Percentiles rank a stretch among this genome's conserved stretches.
Conservation (phyloP, 164 flowering plant genomes). For the Dillenia turbinata region DNA sequence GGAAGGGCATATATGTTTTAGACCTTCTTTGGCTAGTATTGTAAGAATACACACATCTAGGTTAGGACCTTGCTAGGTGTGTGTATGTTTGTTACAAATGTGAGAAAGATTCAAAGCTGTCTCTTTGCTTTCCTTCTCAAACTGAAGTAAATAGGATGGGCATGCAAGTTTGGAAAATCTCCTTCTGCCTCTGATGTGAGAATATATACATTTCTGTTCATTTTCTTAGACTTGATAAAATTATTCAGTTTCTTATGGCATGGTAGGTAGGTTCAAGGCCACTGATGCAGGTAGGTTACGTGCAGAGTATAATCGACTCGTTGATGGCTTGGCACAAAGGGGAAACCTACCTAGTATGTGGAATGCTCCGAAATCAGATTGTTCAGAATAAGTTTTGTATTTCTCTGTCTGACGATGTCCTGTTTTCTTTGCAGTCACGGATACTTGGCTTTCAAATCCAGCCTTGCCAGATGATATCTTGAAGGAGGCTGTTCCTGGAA, state of each 20-base stretch:
- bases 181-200: no score
- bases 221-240: not conserved
- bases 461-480: conserved; percentile 95
- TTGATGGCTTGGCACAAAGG: conserved; percentile 90
- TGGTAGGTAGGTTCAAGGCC: conserved; percentile 99
- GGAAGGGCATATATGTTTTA: no score
- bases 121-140: no score
- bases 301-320: conserved; percentile 90
- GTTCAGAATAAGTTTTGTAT: not conserved
- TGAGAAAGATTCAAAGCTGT: no score
- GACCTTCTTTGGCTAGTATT: no score
- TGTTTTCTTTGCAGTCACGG: conserved; percentile 45
- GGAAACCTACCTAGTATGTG: conserved; percentile 83
- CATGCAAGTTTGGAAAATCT: no score
- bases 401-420: not conserved
- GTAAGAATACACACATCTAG: no score
- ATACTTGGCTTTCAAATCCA: conserved; percentile 90
- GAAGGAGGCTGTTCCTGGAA: conserved; percentile 99
- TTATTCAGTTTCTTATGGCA: conserved; percentile 20
- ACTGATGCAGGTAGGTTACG: conserved; percentile 92
- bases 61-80: no score
- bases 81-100: no score
- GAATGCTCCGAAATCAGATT: not conserved
- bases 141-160: no score
- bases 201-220: not conserved